Conservation (phyloP, 164 flowering plant species). For the Amborella trichopoda region DNA sequence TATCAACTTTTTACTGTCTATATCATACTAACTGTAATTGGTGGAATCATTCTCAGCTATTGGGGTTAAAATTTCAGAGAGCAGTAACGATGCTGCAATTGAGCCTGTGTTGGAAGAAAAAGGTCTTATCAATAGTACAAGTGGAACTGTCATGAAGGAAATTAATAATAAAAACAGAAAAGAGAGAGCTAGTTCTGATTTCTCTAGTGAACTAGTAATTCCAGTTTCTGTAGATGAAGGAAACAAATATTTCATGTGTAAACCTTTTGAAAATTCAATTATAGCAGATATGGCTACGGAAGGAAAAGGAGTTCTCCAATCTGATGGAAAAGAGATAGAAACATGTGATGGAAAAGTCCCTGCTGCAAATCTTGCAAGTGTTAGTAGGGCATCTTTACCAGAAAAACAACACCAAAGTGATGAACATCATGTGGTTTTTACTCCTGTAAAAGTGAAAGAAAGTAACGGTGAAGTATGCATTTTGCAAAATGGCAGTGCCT, state of each 20-base stretch:
- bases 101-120: constrained; percentile 6
- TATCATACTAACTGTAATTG: constrained; percentile 8
- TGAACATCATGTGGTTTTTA: constrained; percentile 13
- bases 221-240: constrained; percentile 1
- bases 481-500: constrained; percentile 11
- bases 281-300: constrained; percentile 10
- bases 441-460: constrained; percentile 32
- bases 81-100: constrained; percentile 18
- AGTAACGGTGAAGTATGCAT: constrained; percentile 36
- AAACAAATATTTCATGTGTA: constrained; percentile 3
- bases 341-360: constrained; percentile 12
- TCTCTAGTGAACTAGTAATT: not conserved
- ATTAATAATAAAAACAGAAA: not conserved
- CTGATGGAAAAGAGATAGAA: constrained; percentile 10
- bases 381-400: constrained; percentile 64
- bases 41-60: constrained; percentile 27
- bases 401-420: constrained; percentile 7
- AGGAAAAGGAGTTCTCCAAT: constrained; percentile 20
- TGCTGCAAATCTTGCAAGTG: constrained; percentile 42
- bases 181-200: constrained; percentile 5
- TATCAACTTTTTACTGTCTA: not conserved
- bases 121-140: constrained; percentile 14
- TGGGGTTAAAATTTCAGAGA: constrained; percentile 31
- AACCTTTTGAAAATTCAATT: constrained; percentile 2
- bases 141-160: not conserved